Evolutionary conservation across 106 monocot genomes (phyloP), one percentile per base, ranked within the genome.

Genomic region (Platanthera guangdongensis): DNA sequence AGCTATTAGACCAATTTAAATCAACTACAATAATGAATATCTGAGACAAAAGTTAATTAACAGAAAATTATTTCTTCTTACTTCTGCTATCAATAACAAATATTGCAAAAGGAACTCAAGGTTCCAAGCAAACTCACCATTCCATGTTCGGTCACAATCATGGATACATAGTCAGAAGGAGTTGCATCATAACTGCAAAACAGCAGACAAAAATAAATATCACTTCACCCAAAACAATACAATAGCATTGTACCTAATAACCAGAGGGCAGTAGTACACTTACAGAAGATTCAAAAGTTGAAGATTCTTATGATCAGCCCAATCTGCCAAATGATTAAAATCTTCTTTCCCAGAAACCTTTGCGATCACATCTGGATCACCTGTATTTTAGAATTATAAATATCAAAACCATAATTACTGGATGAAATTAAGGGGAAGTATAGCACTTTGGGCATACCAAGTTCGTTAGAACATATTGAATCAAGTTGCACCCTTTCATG

Each of bases 251-350:
- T 70, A 15, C 47, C 1, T 3, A 68, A 68, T 10, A 68, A 28
- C 45, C 68, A n/a, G 47, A 13, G 60, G n/a, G 13, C 16, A 75
- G 13, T 19, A 74, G 13, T 19, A 74, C n/a, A 79, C 90, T 68
- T 88, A 94, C 94, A 52, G 84, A 52, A 95, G 89, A 90, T 95
- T 95, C 65, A 95, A 68, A 84, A 92, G 92, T 52, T 95, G 95
- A 50, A 92, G 86, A 80, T 95, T 95, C 60, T 88, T 88, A 86
- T 82, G 78, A 46, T 86, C 81, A 57, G 88, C 77, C 88, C 88
- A 85, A 71, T 74, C 78, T 76, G 85, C 83, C 54, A 89, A 70
- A 76, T 89, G 77, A 79, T 81, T 87, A 72, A 86, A 73, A 73
- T 92, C 90, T 45, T 89, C 77, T 59, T 86, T 81, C 75, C 94